These are phyloP conservation scores for Phytophthora pseudosyringae DNA, from an alignment of 352 stramenopile genomes.

Conservation along the genomic window DNA sequence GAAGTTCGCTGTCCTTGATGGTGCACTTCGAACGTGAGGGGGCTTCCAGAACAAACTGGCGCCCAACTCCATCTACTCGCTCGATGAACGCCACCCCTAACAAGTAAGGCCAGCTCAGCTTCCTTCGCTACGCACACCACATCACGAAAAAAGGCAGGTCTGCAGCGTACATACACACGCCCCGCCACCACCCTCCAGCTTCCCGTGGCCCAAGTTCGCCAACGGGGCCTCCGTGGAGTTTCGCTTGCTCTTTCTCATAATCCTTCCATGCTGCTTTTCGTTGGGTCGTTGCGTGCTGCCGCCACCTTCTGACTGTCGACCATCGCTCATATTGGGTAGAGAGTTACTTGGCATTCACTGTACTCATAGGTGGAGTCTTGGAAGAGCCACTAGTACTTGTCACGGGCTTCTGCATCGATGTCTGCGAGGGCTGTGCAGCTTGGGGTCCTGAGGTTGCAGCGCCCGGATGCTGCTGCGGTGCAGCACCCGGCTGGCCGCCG, in stretches of 20 bases:
- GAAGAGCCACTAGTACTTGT: constrained; percentile 72
- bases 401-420: constrained; percentile 75
- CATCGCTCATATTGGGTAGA: constrained; percentile 39
- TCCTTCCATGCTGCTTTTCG: constrained; percentile 28
- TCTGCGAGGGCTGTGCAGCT: constrained; percentile 58
- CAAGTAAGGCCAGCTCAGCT: constrained; percentile 42
- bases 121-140: constrained; percentile 32
- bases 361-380: constrained; percentile 89
- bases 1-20: constrained; percentile 36
- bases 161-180: constrained; percentile 30
- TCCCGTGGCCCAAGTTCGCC: constrained; percentile 40
- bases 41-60: constrained; percentile 26
- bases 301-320: constrained; percentile 31
- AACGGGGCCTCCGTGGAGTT: constrained; percentile 30
- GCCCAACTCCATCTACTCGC: constrained; percentile 38
- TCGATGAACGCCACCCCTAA: constrained; percentile 31
- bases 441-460: constrained; percentile 49
- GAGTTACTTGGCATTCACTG: constrained; percentile 88
- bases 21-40: constrained; percentile 30
- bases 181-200: constrained; percentile 32
- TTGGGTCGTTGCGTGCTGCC: constrained; percentile 24
- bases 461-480: constrained; percentile 35
- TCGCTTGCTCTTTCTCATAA: constrained; percentile 31
- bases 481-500: constrained; percentile 28
- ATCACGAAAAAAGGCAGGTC: constrained; percentile 28